phyloP scores from a whole-genome alignment of 768 basidiomycete genomes.

The Tricholoma sp. region DNA sequence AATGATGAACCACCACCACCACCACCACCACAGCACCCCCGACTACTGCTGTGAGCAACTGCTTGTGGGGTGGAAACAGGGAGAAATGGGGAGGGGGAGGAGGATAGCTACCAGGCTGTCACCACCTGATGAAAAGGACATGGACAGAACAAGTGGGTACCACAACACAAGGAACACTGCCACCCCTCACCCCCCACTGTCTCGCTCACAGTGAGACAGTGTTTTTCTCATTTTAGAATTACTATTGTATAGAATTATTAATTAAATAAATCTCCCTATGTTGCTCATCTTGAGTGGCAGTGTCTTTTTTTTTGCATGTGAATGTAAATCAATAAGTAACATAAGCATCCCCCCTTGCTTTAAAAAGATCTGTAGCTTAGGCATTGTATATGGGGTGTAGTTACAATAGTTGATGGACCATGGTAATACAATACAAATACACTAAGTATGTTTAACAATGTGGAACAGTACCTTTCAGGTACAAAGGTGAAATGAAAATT shows the following conservation, averaged over 20 bases:
- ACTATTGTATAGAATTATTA: background rate
- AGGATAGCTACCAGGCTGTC: too few relatives aligned
- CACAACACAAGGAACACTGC: background rate
- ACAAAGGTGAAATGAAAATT: background rate
- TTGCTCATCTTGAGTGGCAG: background rate
- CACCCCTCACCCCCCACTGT: background rate
- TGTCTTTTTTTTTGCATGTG: background rate
- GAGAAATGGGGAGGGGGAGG: too few relatives aligned
- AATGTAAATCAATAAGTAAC: background rate
- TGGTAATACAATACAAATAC: background rate
- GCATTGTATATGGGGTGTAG: background rate
- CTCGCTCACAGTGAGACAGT: background rate
- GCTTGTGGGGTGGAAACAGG: too few relatives aligned
- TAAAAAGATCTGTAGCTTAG: background rate
- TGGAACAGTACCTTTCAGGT: background rate
- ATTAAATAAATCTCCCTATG: background rate
- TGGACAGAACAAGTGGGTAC: too few relatives aligned
- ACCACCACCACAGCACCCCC: too few relatives aligned
- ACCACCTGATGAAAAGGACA: too few relatives aligned
- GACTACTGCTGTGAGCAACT: too few relatives aligned
- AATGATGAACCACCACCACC: too few relatives aligned
- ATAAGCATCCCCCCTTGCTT: background rate
- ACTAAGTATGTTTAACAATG: background rate
- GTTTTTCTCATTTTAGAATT: background rate
- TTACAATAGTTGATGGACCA: background rate